phyloP scores from a whole-genome alignment of 257 asterid species.

The Marsdenia floribunda region DNA sequence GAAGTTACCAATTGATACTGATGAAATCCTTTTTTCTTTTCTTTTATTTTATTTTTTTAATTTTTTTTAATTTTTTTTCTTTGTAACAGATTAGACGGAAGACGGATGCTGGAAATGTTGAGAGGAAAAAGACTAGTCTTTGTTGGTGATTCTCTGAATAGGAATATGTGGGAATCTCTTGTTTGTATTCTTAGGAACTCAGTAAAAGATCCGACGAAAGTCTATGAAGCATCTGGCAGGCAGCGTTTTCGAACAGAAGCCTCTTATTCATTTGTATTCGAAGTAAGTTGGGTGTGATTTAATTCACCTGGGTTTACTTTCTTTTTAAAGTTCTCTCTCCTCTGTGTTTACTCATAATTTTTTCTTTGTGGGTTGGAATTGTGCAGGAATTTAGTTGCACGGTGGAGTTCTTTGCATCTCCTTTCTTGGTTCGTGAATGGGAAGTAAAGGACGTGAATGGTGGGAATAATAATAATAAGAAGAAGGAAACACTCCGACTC shows the following conservation, averaged over 20 bases:
- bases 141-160: constrained; percentile 77
- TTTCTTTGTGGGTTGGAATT: background rate
- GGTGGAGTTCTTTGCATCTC: constrained; percentile 61
- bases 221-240: constrained; percentile 60
- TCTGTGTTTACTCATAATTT: background rate
- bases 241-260: constrained; percentile 55
- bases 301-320: background rate
- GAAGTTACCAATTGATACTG: constrained; percentile 3
- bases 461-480: background rate
- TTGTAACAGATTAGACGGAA: constrained; percentile 48
- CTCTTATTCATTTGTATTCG: constrained; percentile 54
- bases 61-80: no score
- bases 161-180: constrained; percentile 82
- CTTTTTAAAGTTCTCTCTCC: background rate
- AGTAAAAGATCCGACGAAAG: constrained; percentile 50
- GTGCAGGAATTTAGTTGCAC: constrained; percentile 49
- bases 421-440: constrained; percentile 78
- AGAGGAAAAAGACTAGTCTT: constrained; percentile 59
- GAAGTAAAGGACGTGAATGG: constrained; percentile 39
- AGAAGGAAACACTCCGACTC: constrained; percentile 68
- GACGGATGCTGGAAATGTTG: constrained; percentile 51
- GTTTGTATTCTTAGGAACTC: constrained; percentile 58
- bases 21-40: background rate
- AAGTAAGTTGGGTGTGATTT: constrained; percentile 25
- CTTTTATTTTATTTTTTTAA: no score